Percentiles rank a stretch among this genome's conserved stretches.
Evolutionary conservation across 768 basidiomycete genomes (phyloP).

Genomic region (Leccinum variicolor): DNA sequence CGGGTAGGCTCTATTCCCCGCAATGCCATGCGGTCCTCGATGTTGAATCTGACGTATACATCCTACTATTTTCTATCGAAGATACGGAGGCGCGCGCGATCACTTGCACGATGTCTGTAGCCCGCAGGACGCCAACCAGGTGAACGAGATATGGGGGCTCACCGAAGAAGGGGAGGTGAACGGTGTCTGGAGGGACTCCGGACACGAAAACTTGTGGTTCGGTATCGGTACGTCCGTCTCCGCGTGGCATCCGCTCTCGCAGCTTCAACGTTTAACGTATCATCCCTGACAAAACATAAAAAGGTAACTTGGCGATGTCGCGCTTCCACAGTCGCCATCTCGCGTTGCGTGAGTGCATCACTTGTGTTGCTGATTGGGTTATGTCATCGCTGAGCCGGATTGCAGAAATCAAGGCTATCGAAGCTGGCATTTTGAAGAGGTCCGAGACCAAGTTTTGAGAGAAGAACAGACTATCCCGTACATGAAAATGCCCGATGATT

Average conservation of each 20-base stretch:
- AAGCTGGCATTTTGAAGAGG: conserved; percentile 24
- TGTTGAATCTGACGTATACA: background rate
- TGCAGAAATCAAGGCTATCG: conserved; percentile 30
- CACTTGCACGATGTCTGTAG: conserved; percentile 44
- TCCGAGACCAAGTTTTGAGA: conserved; percentile 20
- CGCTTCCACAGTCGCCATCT: conserved; percentile 31
- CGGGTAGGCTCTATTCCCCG: conserved; percentile 13
- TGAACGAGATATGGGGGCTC: conserved; percentile 58
- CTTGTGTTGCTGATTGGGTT: background rate
- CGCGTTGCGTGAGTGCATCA: conserved; percentile 28
- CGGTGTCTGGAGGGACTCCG: conserved; percentile 33
- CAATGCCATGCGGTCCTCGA: background rate
- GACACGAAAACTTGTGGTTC: conserved; percentile 36
- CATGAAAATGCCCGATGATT: background rate
- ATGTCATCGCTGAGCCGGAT: background rate
- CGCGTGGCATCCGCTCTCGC: background rate
- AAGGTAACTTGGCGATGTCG: conserved; percentile 23
- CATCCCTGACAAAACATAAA: background rate
- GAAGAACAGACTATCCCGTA: background rate
- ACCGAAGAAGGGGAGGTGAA: conserved; percentile 60
- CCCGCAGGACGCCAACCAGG: conserved; percentile 40
- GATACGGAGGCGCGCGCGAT: conserved; percentile 44
- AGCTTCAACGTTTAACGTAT: background rate
- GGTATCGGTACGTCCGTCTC: conserved; percentile 20
- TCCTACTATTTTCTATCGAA: conserved; percentile 15